Percentiles rank a stretch among this genome's conserved stretches.
Conservation (phyloP, 768 basidiomycete species). For the Collybiopsis confluens region DNA sequence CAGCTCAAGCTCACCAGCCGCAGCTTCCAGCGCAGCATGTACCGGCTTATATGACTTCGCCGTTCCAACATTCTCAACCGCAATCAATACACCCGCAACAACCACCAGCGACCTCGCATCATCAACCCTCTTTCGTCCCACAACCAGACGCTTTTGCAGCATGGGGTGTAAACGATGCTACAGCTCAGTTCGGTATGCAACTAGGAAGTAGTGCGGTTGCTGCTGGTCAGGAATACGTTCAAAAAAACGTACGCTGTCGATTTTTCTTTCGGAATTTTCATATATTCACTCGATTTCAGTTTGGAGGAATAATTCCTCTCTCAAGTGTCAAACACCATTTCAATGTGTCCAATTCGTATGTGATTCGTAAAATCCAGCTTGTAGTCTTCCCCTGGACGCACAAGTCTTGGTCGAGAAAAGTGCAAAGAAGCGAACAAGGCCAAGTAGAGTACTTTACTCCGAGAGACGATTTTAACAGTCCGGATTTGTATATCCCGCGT, state of each 20-base stretch:
- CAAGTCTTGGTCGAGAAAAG: constrained; percentile 75
- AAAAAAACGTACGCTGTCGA: constrained; percentile 71
- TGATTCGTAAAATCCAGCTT: constrained; percentile 81
- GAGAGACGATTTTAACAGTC: constrained; percentile 91
- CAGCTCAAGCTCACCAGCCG: constrained; percentile 21
- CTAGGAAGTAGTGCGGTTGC: constrained; percentile 87
- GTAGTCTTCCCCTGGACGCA: constrained; percentile 97
- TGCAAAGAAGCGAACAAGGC: constrained; percentile 58
- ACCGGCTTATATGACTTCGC: constrained; percentile 40
- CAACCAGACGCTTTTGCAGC: constrained; percentile 51
- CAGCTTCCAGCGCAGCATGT: constrained; percentile 32
- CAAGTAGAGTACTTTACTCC: constrained; percentile 83
- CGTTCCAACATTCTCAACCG: constrained; percentile 48
- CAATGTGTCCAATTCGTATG: constrained; percentile 95
- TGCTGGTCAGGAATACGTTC: constrained; percentile 94
- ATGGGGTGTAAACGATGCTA: constrained; percentile 89
- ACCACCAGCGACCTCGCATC: constrained; percentile 18
- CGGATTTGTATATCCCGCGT: constrained; percentile 97
- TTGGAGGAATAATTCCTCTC: constrained; percentile 75
- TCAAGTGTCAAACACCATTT: constrained; percentile 84
- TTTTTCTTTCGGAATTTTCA: not conserved
- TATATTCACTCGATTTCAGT: constrained; percentile 37
- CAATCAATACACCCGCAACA: constrained; percentile 29
- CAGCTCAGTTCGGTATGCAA: constrained; percentile 95
- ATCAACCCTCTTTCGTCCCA: constrained; percentile 22